Base-by-base conservation (phyloP, 2,329 filamentous ascomycete genomes). In the Fusarium pseudoanthophilum region DNA sequence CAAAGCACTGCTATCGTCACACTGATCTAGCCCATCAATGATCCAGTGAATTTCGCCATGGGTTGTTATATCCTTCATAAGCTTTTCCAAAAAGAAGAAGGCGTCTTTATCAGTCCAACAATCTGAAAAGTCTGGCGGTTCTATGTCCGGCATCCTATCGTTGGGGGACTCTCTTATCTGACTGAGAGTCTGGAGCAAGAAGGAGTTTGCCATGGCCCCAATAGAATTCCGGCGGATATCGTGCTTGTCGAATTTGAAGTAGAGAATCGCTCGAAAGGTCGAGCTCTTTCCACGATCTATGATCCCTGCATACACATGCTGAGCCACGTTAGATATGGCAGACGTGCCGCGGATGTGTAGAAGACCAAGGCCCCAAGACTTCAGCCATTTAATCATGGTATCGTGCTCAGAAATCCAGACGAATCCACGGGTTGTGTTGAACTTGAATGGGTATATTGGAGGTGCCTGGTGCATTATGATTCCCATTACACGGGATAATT, bases 221-320 rank as follows among this genome's bases (percentile, higher is more conserved):
- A 68, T 49, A 7, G 26, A 48, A 48, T 49, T 66, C 11, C 32
- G 32, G 5, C 48, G 43, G 5, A n/a, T 40, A 42, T 60, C 55
- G 8, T 20, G 10, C 7, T 49, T 46, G 24, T 60, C 55, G 18
- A 68, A 68, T 21, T 60, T 57, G 42, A 68, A 68, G 30, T 66
- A 68, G 15, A 60, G 37, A 30, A 43, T 40, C n/a, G 30, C 24
- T 40, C 13, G 16, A 11, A 58, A 49, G 7, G 14, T 18, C 4
- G 30, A 5, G 24, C 34, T 34, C 24, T 39, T 13, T 13, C 16
- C 14, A 37, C 21, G 21, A 26, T 30, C 52, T 9, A 24, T 4
- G 1, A 56, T 28, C 15, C 11, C 26, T 8, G 30, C 37, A 20
- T 30, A 56, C 4, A 32, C 37, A 18, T 24, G 28, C 15, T 56